Base-by-base conservation (phyloP, 371 early-diverging fungal species). In the Zopfochytrium polystomum region DNA sequence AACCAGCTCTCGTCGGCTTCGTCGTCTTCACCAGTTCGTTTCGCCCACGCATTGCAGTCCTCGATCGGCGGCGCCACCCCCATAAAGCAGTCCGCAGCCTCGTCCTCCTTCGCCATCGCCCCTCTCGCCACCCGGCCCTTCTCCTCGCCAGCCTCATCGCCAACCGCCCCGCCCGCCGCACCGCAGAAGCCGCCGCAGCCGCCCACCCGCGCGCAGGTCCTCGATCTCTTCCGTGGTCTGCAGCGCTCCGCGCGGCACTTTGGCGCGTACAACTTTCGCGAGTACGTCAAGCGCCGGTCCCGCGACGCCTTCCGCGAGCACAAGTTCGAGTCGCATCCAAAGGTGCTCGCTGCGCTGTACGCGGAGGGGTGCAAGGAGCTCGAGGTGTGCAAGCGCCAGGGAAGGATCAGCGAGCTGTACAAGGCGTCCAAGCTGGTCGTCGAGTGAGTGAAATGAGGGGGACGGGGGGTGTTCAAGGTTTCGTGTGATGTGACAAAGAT, bases 261-360 rank as follows among this genome's bases (percentile, higher is more conserved):
- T 62, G 65, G 80, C 2, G 71, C 81, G 54, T 86, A 89, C 82
- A 87, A 89, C 78, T 89, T 85, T 67, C 81, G 85, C 55, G 80
- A 85, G 48, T 89, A 87, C 65, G 81, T 86, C 44, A 59, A 80
- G 48, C 85, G 87, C 42, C 82, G 86, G 38, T 73, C 86, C 30
- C 68, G 78, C 48, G 87, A 89, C 65, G 80, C 80, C 26, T 89
- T 87, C 80, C 77, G 81, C 51, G 78, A 74, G 43, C 70, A 83
- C 66, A 75, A 76, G 62, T 67, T 56, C 38, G 84, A 81, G 71
- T 72, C 82, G 30, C 79, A 85, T 64, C 79, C 86, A 9, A 74
- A 63, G 29, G 79, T 74, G 58, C 80, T 86, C 55, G 55, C 73
- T 53, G 64, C 60, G 3, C 71, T 82, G 49, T 80, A 83, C 60